Base-by-base conservation (phyloP, 2,329 filamentous ascomycete species). In the Aspergillus carbonarius region DNA sequence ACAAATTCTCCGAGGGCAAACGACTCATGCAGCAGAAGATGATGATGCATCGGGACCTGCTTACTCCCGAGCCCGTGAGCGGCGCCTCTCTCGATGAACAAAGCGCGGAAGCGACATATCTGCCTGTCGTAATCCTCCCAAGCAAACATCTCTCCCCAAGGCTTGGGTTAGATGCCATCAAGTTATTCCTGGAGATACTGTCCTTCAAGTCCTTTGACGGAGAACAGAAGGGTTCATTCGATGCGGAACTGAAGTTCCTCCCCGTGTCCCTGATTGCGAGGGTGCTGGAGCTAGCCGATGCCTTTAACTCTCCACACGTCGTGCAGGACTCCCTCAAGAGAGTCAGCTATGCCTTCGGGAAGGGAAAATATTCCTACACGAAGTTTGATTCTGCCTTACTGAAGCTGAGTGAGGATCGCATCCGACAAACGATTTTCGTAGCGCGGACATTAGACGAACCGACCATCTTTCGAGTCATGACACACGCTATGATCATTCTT, bases 1-100 rank as follows among this genome's bases (percentile, higher is more conserved):
- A 70, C 13, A 79, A 79, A 55, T 79, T 79, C 55, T 68, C 68
- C 1, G 77, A 79, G 59, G 76, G 77, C 5, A 69, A 68, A 49
- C 50, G 65, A 4, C 66, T 79, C 58, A 63, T 67, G 54, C 64
- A 70, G 23, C 68, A 71, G 30, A 66, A 72, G 60, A 48, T 66
- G 60, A 48, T 66, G 60, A 35, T 55, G 12, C 54, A 59, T 17
- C 32, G 17, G 13, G 39, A 49, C 10, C 32, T 27, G 13, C 5
- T 32, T 30, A 30, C 35, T 4, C 10, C 44, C 10, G 32, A 46
- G 17, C 2, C 34, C 13, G 23, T 12, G 15, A 30, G 34, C 25
- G 37, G 46, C n/a, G 25, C 46, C 10, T 30, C 53, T 37, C 40
- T 55, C 15, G 32, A 46, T n/a, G 56, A 54, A 40, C 46, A 44